Evolutionary conservation across 768 basidiomycete genomes (phyloP), one percentile per base, ranked within the genome.

Genomic region (Tricholoma sp.): DNA sequence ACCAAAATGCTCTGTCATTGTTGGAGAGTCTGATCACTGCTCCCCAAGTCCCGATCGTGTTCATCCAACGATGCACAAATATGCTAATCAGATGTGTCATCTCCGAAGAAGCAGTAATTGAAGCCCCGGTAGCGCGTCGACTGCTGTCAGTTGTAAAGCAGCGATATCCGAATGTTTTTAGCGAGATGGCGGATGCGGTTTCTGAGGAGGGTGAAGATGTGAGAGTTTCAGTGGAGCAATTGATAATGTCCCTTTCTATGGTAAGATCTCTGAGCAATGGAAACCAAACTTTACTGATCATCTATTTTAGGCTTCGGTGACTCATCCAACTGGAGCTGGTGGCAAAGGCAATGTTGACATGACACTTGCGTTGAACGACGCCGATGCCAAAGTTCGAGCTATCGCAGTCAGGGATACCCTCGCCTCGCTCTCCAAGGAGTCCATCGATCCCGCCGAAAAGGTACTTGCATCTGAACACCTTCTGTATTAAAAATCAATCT

Each of bases 101-200:
- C 1, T 57, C 69, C 41, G 57, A 62, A 1, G 70, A 72, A 50
- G 58, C 59, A 4, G 54, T 65, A 18, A 50, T 61, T 1, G 53
- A 62, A 13, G 50, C 58, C 2, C 32, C 68, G n/a, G 37, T 60
- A 11, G 61, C 71, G 11, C 75, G 73, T 24, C 72, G 68, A 12
- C 63, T 90, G 0, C 73, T 94, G 36, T 74, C 78, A 8, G 71
- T 74, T 24, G 67, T 92, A 10, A 80, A 88, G 52, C 91, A 91
- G 61, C 82, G 88, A 17, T 75, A 89, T 62, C 80, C 85, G 0
- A 63, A 71, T 0, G 59, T 80, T 2, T 72, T 91, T 49, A 75
- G 76, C 31, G 65, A 68, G 4, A 69, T 67, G 9, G 75, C 78
- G 6, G 72, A 79, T 5, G 66, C 69, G 3, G 52, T 78, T 4